These are phyloP conservation scores for Tylopilus cervinicoccineus DNA, from an alignment of 768 basidiomycete genomes.

Conservation along the genomic window DNA sequence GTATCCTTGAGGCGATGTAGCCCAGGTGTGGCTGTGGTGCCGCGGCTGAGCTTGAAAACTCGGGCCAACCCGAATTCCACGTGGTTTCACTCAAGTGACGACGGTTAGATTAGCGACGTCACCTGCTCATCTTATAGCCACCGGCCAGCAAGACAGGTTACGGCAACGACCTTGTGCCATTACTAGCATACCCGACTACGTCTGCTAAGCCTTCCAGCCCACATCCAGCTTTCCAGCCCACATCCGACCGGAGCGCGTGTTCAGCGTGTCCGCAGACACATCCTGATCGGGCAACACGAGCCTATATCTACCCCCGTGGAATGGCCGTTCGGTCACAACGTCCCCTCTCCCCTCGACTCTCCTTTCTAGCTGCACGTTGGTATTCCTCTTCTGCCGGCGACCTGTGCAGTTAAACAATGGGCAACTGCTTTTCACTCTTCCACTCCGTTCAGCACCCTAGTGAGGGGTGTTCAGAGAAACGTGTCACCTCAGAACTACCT, in stretches of 20 bases:
- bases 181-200: too few relatives aligned
- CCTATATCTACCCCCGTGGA: constrained; percentile 13
- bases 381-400: constrained; percentile 4
- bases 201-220: too few relatives aligned
- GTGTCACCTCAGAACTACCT: background rate
- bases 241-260: background rate
- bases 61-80: too few relatives aligned
- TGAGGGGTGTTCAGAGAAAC: constrained; percentile 4
- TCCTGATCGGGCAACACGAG: constrained; percentile 11
- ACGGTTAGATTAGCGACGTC: too few relatives aligned
- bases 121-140: too few relatives aligned
- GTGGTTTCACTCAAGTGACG: too few relatives aligned
- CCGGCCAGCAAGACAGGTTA: constrained; percentile 8
- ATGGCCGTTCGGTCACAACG: constrained; percentile 6
- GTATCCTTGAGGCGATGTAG: too few relatives aligned
- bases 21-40: too few relatives aligned
- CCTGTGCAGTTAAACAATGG: constrained; percentile 16
- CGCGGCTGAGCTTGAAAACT: too few relatives aligned
- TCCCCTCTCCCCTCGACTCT: background rate
- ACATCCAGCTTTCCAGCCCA: background rate
- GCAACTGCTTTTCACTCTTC: constrained; percentile 21
- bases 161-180: background rate
- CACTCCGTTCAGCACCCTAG: background rate
- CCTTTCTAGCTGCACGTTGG: background rate
- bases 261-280: background rate